Conservation (phyloP, 2,329 filamentous ascomycete species). For the Diaporthe citriasiana region DNA sequence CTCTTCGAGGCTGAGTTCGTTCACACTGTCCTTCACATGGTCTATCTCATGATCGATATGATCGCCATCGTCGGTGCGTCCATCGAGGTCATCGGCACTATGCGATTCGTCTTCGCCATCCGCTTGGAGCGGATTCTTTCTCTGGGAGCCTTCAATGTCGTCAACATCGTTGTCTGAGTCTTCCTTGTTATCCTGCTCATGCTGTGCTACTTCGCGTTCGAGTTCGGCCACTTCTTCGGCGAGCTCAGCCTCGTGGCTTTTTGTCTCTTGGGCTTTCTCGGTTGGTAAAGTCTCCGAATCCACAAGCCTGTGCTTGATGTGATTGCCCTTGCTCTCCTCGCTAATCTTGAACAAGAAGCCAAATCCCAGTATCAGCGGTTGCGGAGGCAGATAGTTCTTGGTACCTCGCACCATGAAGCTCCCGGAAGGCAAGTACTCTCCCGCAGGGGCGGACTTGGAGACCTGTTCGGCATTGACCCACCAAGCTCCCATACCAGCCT, state of each 20-base stretch:
- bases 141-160: slow-evolving; percentile 39
- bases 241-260: slow-evolving; percentile 2
- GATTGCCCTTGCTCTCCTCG: slow-evolving; percentile 85
- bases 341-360: slow-evolving; percentile 90
- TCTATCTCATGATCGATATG: slow-evolving; percentile 35
- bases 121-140: slow-evolving; percentile 55
- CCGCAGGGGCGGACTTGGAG: slow-evolving; percentile 83
- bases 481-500: slow-evolving; percentile 95
- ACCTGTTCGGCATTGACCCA: slow-evolving; percentile 95
- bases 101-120: slow-evolving; percentile 44
- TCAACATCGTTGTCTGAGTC: slow-evolving; percentile 46
- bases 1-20: slow-evolving; percentile 41
- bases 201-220: slow-evolving; percentile 45
- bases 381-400: slow-evolving; percentile 92
- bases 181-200: slow-evolving; percentile 52
- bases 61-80: slow-evolving; percentile 36
- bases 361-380: slow-evolving; percentile 89
- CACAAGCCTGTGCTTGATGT: slow-evolving; percentile 78
- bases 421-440: slow-evolving; percentile 84
- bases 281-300: slow-evolving; percentile 42
- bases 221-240: slow-evolving; percentile 47
- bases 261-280: neutral
- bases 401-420: slow-evolving; percentile 86
- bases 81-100: slow-evolving; percentile 47
- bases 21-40: slow-evolving; percentile 41